Conservation (phyloP, 148 eudicot species). For the Camellia sinensis region DNA sequence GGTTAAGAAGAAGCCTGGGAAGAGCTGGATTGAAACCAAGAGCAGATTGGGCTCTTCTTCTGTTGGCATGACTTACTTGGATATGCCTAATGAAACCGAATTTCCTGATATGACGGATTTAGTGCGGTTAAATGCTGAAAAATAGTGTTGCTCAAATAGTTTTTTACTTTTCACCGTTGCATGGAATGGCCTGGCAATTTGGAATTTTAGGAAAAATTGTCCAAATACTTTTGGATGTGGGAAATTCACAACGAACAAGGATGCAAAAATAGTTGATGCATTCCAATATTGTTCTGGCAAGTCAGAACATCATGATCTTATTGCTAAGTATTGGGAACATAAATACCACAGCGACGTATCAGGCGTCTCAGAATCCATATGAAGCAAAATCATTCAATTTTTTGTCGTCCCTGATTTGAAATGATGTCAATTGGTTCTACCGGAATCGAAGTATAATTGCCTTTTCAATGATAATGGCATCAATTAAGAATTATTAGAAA, state of each 20-base stretch:
- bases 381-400: not conserved
- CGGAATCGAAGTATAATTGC: not conserved
- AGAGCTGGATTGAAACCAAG: slow-evolving; percentile 64
- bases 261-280: not conserved
- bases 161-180: not conserved
- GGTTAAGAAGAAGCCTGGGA: slow-evolving; percentile 61
- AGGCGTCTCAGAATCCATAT: not conserved
- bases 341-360: not conserved
- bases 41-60: slow-evolving; percentile 10
- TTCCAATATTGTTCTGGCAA: not conserved
- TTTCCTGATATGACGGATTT: not conserved
- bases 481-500: no score
- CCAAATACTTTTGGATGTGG: not conserved
- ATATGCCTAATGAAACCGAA: not conserved
- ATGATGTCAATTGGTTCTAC: not conserved
- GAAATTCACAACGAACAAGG: not conserved
- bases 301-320: not conserved
- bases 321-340: not conserved
- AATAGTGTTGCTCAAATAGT: not conserved
- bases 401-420: not conserved
- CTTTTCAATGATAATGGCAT: not conserved
- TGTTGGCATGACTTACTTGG: not conserved
- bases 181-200: not conserved
- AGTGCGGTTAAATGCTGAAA: not conserved
- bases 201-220: no score